Conservation (phyloP, 2,329 filamentous ascomycete species). For the Emericellopsis cladophorae region DNA sequence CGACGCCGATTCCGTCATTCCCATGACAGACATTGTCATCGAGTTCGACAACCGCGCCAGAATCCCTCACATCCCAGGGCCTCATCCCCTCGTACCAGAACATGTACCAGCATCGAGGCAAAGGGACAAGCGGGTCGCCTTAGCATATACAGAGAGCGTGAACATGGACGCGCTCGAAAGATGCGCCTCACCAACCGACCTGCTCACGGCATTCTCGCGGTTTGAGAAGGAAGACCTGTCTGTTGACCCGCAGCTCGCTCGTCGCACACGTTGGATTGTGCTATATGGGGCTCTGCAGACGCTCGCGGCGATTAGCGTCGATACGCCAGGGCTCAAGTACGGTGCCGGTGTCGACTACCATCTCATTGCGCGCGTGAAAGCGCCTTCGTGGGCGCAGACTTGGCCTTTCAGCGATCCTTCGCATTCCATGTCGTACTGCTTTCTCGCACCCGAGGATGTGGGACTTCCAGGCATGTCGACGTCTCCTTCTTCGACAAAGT, state of each 20-base stretch:
- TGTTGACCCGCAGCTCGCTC: conserved; percentile 39
- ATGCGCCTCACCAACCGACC: conserved; percentile 31
- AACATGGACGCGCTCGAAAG: conserved; percentile 44
- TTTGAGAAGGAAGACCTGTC: conserved; percentile 44
- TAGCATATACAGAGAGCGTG: conserved; percentile 47
- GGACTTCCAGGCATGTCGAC: too few species aligned
- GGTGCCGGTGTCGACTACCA: conserved; percentile 42
- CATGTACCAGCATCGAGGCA: conserved; percentile 21
- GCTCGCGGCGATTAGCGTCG: conserved; percentile 44
- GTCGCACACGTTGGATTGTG: conserved; percentile 47
- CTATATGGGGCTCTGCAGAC: conserved; percentile 49
- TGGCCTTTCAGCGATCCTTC: conserved; percentile 19
- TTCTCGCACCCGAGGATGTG: too few species aligned
- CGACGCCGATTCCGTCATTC: conserved; percentile 39
- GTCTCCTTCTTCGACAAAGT: conserved; percentile 20
- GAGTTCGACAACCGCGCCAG: conserved; percentile 50
- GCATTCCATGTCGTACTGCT: conserved; percentile 38
- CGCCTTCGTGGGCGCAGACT: conserved; percentile 40
- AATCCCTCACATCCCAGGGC: conserved; percentile 54
- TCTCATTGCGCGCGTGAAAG: conserved; percentile 36
- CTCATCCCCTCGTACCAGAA: conserved; percentile 51
- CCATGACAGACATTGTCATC: conserved; percentile 53
- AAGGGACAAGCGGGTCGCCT: conserved; percentile 34
- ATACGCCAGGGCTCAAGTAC: conserved; percentile 39
- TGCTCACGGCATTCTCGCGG: conserved; percentile 41